A percentile compares a stretch with the other conserved stretches of the same genome.
Conservation (phyloP, 176 grass and related monocot species). For the Puya raimondii region DNA sequence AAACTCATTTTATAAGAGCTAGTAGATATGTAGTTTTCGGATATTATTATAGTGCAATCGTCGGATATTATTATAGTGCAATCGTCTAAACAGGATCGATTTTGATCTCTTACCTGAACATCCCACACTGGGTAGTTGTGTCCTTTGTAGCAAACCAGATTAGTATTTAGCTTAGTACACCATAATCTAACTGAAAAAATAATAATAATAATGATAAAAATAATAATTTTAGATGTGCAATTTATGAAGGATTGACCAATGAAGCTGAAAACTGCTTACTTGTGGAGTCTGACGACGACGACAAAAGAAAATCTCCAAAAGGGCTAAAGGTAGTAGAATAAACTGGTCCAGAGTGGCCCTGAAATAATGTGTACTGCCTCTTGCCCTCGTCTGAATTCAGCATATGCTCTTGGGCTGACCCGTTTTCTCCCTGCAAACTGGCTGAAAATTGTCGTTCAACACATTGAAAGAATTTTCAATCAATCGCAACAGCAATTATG, state of each 20-base stretch:
- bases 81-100: background rate
- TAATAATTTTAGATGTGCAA: conserved; percentile 7
- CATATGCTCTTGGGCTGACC: conserved; percentile 42
- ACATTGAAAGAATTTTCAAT: background rate
- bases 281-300: conserved; percentile 91
- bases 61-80: background rate
- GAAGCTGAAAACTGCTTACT: conserved; percentile 37
- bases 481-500: background rate
- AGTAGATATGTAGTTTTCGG: background rate
- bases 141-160: conserved; percentile 95
- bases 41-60: background rate
- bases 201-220: background rate
- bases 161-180: conserved; percentile 86
- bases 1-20: background rate
- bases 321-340: conserved; percentile 82
- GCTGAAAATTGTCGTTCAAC: conserved; percentile 33
- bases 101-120: conserved; percentile 64
- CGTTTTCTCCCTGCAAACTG: conserved; percentile 54
- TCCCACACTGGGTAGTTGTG: conserved; percentile 99
- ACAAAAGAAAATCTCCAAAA: conserved; percentile 85
- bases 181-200: conserved; percentile 80
- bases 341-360: conserved; percentile 92
- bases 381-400: conserved; percentile 48
- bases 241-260: conserved; percentile 4
- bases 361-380: conserved; percentile 65